Base-by-base conservation (phyloP, 1,284 basidiomycete genomes). In the Marasmius oreades region DNA sequence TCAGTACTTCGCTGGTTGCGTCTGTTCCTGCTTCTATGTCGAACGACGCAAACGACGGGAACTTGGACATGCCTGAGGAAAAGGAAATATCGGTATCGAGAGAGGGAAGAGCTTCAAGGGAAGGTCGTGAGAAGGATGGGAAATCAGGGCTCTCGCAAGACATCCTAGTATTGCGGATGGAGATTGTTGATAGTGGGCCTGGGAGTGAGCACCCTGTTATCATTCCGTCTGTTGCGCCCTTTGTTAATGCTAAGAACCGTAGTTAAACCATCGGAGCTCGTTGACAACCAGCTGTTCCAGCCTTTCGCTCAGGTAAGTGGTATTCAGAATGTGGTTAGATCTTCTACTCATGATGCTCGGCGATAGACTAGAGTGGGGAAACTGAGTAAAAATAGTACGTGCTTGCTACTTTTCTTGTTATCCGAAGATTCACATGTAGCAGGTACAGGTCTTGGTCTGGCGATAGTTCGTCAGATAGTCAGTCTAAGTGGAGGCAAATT, bases 381-480 rank as follows among this genome's bases (percentile, higher is more conserved):
- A 44, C 53, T 60, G 24, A 67, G 63, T 33, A 77, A 77, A 10
- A 79, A 79, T 64, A 78, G 79, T 37, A 55, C 50, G 42, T 57
- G 55, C 4, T 33, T 56, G 52, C 46, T 56, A 28, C 20, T 51
- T 53, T 18, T 46, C 2, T n/a, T 12, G 39, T 20, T 34, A 12
- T 24, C 28, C 7, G 11, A 28, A 28, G 34, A 20, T 10, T n/a
- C 39, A 51, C 36, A 31, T 54, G 23, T 42, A 26, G 1, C 8
- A 48, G 52, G 52, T 36, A 74, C 73, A 20, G 77, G 79, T 2
- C 65, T 79, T 5, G 80, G 80, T 23, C 67, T 83, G 20, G 79
- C 79, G 5, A 69, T 83, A 39, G 77, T 81, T 4, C 70, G 76
- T 14, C 77, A 79, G 59, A 81, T 82, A 59, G 75, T 82, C 46